A percentile compares a stretch with the other conserved stretches of the same genome.
Evolutionary conservation across 257 asterid genomes (phyloP).

Genomic region (Verbascum thapsus): DNA sequence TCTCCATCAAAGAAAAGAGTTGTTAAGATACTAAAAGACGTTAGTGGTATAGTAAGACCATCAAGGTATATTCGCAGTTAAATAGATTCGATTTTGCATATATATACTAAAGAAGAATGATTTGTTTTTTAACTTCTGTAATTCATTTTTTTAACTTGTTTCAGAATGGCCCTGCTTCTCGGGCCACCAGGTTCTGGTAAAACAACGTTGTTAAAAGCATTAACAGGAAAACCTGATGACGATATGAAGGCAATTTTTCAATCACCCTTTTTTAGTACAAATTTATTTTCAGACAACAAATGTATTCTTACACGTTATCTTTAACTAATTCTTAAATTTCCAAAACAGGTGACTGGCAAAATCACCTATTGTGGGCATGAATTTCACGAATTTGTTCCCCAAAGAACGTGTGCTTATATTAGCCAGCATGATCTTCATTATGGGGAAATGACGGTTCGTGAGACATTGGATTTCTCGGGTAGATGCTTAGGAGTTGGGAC

Average conservation of each 20-base stretch:
- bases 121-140: too few species aligned
- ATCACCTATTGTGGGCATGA: constrained; percentile 69
- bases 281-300: too few species aligned
- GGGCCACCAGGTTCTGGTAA: constrained; percentile 80
- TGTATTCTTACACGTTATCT: neutral
- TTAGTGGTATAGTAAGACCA: constrained; percentile 59
- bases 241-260: constrained; percentile 47
- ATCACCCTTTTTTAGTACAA: neutral
- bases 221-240: constrained; percentile 58
- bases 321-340: constrained; percentile 7
- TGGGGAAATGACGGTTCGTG: constrained; percentile 79
- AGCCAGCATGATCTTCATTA: constrained; percentile 70
- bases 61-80: constrained; percentile 53
- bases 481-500: constrained; percentile 74
- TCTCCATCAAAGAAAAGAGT: constrained; percentile 51
- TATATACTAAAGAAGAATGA: too few species aligned
- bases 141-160: too few species aligned
- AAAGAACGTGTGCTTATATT: constrained; percentile 69
- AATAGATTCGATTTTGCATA: neutral
- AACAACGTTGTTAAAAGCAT: constrained; percentile 57
- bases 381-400: constrained; percentile 60
- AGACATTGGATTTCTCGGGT: constrained; percentile 68
- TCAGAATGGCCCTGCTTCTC: constrained; percentile 65
- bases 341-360: constrained; percentile 49
- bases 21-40: constrained; percentile 55